These are phyloP conservation scores for Zygosaccharomyces kombuchaensis DNA, from an alignment of 805 yeast species.

Conservation along the genomic window DNA sequence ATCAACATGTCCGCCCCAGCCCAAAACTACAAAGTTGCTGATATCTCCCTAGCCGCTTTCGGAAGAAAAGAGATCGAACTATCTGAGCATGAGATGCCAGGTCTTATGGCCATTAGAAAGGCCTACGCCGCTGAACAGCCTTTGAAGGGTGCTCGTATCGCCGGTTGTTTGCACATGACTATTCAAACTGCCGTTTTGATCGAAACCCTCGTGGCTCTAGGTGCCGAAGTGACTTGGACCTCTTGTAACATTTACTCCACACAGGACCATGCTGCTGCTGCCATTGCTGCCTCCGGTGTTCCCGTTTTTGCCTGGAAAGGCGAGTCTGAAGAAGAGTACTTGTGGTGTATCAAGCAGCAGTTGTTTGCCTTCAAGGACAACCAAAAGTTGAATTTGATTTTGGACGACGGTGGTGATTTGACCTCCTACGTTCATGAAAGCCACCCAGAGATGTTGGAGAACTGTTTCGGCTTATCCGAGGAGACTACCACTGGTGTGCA, in stretches of 20 bases:
- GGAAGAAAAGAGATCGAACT: slow-evolving; percentile 99
- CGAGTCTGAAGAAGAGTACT: slow-evolving; percentile 98
- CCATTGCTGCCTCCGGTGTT: slow-evolving; percentile 98
- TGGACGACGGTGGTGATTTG: slow-evolving; percentile 99
- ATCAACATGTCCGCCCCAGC: slow-evolving; percentile 53
- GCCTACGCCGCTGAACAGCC: slow-evolving; percentile 91
- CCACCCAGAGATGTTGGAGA: slow-evolving; percentile 95
- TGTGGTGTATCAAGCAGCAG: slow-evolving; percentile 99
- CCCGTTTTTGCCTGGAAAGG: slow-evolving; percentile 99
- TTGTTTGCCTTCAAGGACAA: slow-evolving; percentile 95
- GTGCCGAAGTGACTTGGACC: slow-evolving; percentile 99
- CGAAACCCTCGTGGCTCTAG: slow-evolving; percentile 93
- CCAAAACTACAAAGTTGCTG: slow-evolving; percentile 89
- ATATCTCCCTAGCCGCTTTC: slow-evolving; percentile 96
- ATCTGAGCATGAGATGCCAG: slow-evolving; percentile 99
- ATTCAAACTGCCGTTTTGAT: slow-evolving; percentile 98
- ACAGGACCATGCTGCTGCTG: slow-evolving; percentile 99
- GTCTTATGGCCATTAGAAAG: slow-evolving; percentile 95
- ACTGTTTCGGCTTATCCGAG: slow-evolving; percentile 93
- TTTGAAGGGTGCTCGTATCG: slow-evolving; percentile 96
- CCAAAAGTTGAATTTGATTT: slow-evolving; percentile 90
- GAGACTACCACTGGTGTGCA: slow-evolving; percentile 99
- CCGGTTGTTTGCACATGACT: slow-evolving; percentile 99
- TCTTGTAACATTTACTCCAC: slow-evolving; percentile 99
- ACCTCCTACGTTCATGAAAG: slow-evolving; percentile 95